These are phyloP conservation scores for Debaryomycetaceae sp. DNA, from an alignment of 1,139 yeast genomes.

Conservation along the genomic window DNA sequence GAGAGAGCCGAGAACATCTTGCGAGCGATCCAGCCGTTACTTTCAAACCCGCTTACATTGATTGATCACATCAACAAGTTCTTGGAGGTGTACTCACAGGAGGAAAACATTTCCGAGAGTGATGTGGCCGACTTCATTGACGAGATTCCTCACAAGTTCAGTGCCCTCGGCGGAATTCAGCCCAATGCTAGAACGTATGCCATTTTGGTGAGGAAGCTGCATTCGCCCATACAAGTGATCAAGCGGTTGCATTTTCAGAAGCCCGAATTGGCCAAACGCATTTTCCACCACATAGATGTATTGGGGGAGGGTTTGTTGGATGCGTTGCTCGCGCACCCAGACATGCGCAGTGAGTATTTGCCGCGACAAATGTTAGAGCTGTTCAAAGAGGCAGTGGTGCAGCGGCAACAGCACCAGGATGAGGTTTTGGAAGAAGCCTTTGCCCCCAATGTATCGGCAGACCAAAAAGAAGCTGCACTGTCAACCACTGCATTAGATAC, in stretches of 20 bases:
- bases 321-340: constrained; percentile 24
- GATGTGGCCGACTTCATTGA: constrained; percentile 27
- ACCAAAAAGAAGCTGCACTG: too few relatives aligned
- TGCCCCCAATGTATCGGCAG: too few relatives aligned
- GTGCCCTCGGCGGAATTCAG: constrained; percentile 22
- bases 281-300: constrained; percentile 65
- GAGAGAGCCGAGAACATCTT: constrained; percentile 70
- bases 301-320: constrained; percentile 63
- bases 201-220: constrained; percentile 25
- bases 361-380: constrained; percentile 29
- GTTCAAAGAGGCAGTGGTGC: constrained; percentile 6
- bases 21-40: constrained; percentile 47
- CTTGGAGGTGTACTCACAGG: constrained; percentile 30
- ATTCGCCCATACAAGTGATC: constrained; percentile 1
- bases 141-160: constrained; percentile 24
- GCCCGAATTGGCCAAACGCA: constrained; percentile 18
- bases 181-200: constrained; percentile 49
- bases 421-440: too few relatives aligned
- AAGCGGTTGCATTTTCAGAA: not conserved
- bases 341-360: constrained; percentile 25
- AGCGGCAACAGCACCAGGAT: not conserved
- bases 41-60: constrained; percentile 28
- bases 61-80: constrained; percentile 35
- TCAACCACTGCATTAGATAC: too few relatives aligned
- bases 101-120: constrained; percentile 20